These are phyloP conservation scores for Leccinum longicurvipes DNA, from an alignment of 768 basidiomycete species.

Conservation along the genomic window DNA sequence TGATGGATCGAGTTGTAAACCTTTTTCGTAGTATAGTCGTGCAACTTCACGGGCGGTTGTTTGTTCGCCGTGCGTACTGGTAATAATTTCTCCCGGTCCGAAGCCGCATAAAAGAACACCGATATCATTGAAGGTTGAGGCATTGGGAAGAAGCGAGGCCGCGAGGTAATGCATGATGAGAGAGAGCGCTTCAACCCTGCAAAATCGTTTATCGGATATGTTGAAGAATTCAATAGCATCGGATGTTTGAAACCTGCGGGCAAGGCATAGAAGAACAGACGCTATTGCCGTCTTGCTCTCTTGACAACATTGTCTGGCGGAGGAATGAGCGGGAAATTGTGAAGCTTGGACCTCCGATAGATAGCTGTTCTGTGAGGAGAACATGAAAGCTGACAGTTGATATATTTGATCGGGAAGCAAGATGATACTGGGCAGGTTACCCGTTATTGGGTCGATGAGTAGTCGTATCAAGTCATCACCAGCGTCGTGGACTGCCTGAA, in stretches of 20 bases:
- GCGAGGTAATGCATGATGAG: slow-evolving; percentile 49
- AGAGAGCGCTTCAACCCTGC: slow-evolving; percentile 35
- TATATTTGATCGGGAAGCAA: slow-evolving; percentile 40
- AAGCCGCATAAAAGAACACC: slow-evolving; percentile 45
- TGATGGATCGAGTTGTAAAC: slow-evolving; percentile 40
- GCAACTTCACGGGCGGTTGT: slow-evolving; percentile 37
- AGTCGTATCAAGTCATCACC: slow-evolving; percentile 33
- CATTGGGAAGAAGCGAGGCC: slow-evolving; percentile 40
- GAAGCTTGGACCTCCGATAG: slow-evolving; percentile 33
- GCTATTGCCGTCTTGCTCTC: slow-evolving; percentile 35
- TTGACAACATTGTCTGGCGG: slow-evolving; percentile 23
- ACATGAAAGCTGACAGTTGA: slow-evolving; percentile 35
- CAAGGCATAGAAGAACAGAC: slow-evolving; percentile 43
- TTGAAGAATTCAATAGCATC: slow-evolving; percentile 24
- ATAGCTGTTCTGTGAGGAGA: slow-evolving; percentile 33
- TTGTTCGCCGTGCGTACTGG: slow-evolving; percentile 16
- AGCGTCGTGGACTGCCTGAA: slow-evolving; percentile 33
- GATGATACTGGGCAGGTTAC: slow-evolving; percentile 40
- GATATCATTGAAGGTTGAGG: slow-evolving; percentile 49
- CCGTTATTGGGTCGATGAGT: slow-evolving; percentile 34
- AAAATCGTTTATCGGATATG: slow-evolving; percentile 27
- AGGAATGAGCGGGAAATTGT: slow-evolving; percentile 21
- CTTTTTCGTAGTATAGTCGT: slow-evolving; percentile 42
- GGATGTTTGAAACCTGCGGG: slow-evolving; percentile 40
- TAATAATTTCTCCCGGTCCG: slow-evolving; percentile 18